phyloP scores from a whole-genome alignment of 2,329 filamentous ascomycete genomes.

The Gaeumannomyces tritici region DNA sequence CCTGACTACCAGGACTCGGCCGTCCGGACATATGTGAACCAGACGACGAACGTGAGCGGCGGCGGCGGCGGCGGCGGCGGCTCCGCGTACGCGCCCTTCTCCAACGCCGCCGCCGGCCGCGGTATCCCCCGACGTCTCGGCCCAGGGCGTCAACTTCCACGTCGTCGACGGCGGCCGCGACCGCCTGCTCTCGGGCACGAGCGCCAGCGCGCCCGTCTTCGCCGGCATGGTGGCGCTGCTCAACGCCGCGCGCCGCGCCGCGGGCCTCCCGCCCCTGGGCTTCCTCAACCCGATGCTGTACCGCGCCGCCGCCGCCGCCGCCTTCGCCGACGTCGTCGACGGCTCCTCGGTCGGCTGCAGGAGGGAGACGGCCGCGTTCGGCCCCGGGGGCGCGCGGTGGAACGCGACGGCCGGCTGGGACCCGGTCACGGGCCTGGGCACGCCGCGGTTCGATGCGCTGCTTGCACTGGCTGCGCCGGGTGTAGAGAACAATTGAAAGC shows the following conservation, averaged over 20 bases:
- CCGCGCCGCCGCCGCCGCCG: slow-evolving; percentile 18
- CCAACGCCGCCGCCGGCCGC: slow-evolving; percentile 30
- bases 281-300: slow-evolving; percentile 27
- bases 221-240: slow-evolving; percentile 31
- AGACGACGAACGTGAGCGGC: too few species aligned
- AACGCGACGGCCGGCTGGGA: slow-evolving; percentile 21
- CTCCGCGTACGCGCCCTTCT: slow-evolving; percentile 26
- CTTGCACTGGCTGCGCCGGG: slow-evolving; percentile 12
- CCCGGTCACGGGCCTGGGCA: slow-evolving; percentile 21
- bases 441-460: slow-evolving; percentile 16
- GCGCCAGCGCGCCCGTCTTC: slow-evolving; percentile 28
- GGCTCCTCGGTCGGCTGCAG: slow-evolving; percentile 18
- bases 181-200: slow-evolving; percentile 17
- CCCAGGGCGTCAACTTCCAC: slow-evolving; percentile 33
- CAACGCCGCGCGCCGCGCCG: slow-evolving; percentile 28
- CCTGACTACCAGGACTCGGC: slow-evolving; percentile 29
- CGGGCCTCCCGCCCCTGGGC: slow-evolving; percentile 22
- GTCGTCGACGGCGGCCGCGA: slow-evolving; percentile 15
- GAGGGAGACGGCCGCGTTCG: slow-evolving; percentile 13
- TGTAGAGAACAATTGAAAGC: not conserved
- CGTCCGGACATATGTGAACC: slow-evolving; percentile 26
- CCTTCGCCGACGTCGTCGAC: slow-evolving; percentile 18
- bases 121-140: slow-evolving; percentile 41
- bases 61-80: slow-evolving; percentile 13
- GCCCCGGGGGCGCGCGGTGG: slow-evolving; percentile 15